Conservation (phyloP, 2,329 filamentous ascomycete genomes). For the Pseudovirgaria hyperparasitica region DNA sequence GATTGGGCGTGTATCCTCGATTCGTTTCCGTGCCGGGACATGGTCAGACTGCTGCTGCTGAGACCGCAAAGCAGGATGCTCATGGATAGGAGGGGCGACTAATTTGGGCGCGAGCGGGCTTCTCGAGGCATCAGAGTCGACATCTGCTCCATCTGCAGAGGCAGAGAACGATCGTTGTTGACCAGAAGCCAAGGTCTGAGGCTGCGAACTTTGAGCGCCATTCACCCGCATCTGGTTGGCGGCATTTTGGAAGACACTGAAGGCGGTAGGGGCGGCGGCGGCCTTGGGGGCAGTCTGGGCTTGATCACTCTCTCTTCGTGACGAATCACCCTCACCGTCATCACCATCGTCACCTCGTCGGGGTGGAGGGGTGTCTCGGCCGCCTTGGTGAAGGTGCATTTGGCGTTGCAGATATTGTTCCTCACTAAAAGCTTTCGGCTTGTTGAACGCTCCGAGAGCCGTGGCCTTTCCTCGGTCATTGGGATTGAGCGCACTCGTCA, state of each 20-base stretch:
- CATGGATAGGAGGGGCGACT: constrained; percentile 18
- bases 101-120: constrained; percentile 10
- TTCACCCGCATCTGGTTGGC: constrained; percentile 29
- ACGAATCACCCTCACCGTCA: constrained; percentile 17
- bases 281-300: constrained; percentile 6
- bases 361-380: constrained; percentile 48
- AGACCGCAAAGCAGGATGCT: constrained; percentile 24
- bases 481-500: constrained; percentile 54
- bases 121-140: too few species aligned
- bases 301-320: constrained; percentile 18
- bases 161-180: constrained; percentile 16
- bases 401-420: constrained; percentile 72
- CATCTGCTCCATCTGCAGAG: constrained; percentile 19
- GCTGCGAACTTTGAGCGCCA: constrained; percentile 8
- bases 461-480: constrained; percentile 74
- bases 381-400: constrained; percentile 68
- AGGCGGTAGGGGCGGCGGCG: constrained; percentile 16
- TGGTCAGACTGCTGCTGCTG: constrained; percentile 10
- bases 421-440: constrained; percentile 70
- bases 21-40: too few species aligned
- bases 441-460: constrained; percentile 57
- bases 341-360: constrained; percentile 8
- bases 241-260: constrained; percentile 34
- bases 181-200: constrained; percentile 10
- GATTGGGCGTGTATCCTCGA: background rate